These are phyloP conservation scores for Ascochyta lentis DNA, from an alignment of 2,329 filamentous ascomycete species.

Conservation along the genomic window DNA sequence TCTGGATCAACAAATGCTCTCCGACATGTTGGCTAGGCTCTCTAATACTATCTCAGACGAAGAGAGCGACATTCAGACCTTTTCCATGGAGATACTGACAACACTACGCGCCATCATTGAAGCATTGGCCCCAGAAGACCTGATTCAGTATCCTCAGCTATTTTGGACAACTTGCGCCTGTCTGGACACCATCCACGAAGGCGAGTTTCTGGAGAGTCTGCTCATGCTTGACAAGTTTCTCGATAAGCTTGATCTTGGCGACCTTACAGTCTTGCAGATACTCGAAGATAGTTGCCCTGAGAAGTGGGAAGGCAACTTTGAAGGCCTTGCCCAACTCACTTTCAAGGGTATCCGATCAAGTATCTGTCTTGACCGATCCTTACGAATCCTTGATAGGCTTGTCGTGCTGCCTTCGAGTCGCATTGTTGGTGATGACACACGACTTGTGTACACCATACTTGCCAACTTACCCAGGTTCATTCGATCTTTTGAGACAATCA, in stretches of 20 bases:
- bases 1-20: constrained; percentile 90
- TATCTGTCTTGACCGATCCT: constrained; percentile 76
- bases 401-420: constrained; percentile 79
- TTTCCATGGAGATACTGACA: constrained; percentile 96
- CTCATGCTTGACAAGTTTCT: constrained; percentile 90
- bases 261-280: constrained; percentile 70
- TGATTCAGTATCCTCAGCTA: constrained; percentile 89
- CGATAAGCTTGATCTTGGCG: constrained; percentile 80
- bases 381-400: constrained; percentile 79
- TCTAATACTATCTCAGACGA: constrained; percentile 98
- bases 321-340: constrained; percentile 82
- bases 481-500: constrained; percentile 73
- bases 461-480: constrained; percentile 92
- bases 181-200: constrained; percentile 94
- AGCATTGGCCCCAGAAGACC: constrained; percentile 78
- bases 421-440: constrained; percentile 80
- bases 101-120: constrained; percentile 91
- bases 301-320: constrained; percentile 88
- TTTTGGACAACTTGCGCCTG: constrained; percentile 99
- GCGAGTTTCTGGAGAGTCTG: constrained; percentile 89
- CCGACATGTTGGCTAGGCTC: constrained; percentile 92
- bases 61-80: constrained; percentile 90
- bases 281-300: constrained; percentile 80
- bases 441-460: constrained; percentile 83
- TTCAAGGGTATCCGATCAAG: constrained; percentile 94